Base-by-base conservation (phyloP, 768 basidiomycete genomes). In the Gloeopeniophorella convolvens region DNA sequence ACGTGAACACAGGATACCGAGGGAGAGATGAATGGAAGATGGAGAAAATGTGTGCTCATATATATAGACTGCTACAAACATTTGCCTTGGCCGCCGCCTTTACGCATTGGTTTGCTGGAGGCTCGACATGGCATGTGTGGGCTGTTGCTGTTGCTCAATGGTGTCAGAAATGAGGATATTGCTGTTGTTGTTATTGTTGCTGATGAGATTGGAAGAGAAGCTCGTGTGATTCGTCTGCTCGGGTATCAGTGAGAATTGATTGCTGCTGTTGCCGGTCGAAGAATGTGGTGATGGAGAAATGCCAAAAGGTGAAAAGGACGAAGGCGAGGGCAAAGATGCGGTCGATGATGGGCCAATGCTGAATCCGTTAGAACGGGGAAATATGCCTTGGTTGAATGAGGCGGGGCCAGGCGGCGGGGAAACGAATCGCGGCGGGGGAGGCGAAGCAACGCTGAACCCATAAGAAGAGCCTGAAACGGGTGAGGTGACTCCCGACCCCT, bases 221-320 rank as follows among this genome's bases (percentile, higher is more conserved):
- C 54, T 56, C 55, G 41, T 56, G 46, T 50, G 45, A 39, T 49
- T 51, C 50, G 47, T 49, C 50, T 58, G 57, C 57, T 58, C 57
- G 57, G 57, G 57, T 58, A 58, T 58, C 57, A 55, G 55, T 51
- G 57, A 58, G 40, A 52, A 57, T 56, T 57, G 45, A 48, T 52
- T 57, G 50, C 48, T 57, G 43, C 40, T 48, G 48, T 54, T 56
- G 55, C 51, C 52, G 50, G 18, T 56, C 26, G 48, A 39, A 18
- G 57, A 50, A 56, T 61, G 61, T 34, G 61, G 65, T 50, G 65
- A 59, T 47, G 64, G 60, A 26, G 68, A 65, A 23, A 65, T 63
- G 60, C 63, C 67, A 56, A 69, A 68, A 45, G 67, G 68, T 55
- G 66, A 69, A 59, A 68, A 69, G 30, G 64, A 37, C 50, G 60